A percentile compares a stretch with the other conserved stretches of the same genome.
Evolutionary conservation across 805 yeast genomes (phyloP).

Genomic region (Hanseniaspora valbyensis): DNA sequence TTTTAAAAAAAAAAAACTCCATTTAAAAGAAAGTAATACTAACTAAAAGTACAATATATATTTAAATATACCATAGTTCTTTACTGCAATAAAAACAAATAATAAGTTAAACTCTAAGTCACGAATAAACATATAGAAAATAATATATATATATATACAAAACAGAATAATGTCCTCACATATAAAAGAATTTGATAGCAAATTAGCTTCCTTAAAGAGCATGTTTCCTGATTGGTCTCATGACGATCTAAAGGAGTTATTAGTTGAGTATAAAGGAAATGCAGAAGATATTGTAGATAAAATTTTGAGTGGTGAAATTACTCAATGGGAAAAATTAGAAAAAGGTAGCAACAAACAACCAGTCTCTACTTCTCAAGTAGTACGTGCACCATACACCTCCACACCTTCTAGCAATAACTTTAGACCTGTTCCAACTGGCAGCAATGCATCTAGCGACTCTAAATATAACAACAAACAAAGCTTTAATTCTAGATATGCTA

Average conservation of each 20-base stretch:
- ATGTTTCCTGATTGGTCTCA: conserved; percentile 91
- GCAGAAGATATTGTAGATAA: conserved; percentile 72
- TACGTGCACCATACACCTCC: conserved; percentile 9
- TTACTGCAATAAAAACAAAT: too few relatives aligned
- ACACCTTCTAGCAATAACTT: background rate
- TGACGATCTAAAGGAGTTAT: conserved; percentile 67
- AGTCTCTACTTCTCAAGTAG: conserved; percentile 18
- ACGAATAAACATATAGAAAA: background rate
- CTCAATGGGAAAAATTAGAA: conserved; percentile 66
- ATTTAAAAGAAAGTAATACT: too few relatives aligned
- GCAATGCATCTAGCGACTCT: conserved; percentile 19
- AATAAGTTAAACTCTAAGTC: background rate
- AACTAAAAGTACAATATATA: too few relatives aligned
- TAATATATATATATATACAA: background rate
- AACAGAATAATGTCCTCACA: conserved; percentile 15
- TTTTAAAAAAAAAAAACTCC: background rate
- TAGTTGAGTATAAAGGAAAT: conserved; percentile 58
- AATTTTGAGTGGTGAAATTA: conserved; percentile 80
- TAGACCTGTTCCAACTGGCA: conserved; percentile 21
- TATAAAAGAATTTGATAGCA: conserved; percentile 28
- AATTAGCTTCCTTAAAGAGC: conserved; percentile 55
- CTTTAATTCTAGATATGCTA: conserved; percentile 15
- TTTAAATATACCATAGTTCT: too few relatives aligned
- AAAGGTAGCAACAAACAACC: conserved; percentile 56
- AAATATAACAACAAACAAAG: conserved; percentile 18